Evolutionary conservation across 257 asterid species (phyloP), one percentile per base, ranked within the genome.

Genomic region (Nicotiana noctiflora): DNA sequence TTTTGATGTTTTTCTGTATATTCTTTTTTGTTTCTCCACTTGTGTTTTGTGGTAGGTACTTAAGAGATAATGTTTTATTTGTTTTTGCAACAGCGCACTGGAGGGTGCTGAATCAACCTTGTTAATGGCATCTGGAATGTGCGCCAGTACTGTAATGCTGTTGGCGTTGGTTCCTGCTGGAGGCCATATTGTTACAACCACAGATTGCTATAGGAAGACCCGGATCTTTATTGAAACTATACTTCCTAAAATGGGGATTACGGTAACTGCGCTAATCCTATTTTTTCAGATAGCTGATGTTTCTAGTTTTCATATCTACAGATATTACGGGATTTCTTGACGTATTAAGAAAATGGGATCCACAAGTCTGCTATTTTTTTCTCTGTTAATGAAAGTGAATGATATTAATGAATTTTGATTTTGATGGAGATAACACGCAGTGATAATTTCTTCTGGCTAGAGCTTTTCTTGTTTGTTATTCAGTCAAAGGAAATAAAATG

Each of bases 41-140:
- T 25, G 11, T 40, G 11, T 19, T 56, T 15, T 18, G 53, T 6
- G 44, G 8, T 29, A 37, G 37, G 19, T 66, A 29, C 19, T 21
- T 75, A 21, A 25, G 34, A 15, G 31, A n/a, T 55, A 81, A 80
- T 34, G 6, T 74, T 2, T 70, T 76, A 60, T 65, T 79, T 79
- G 82, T 82, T 27, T 80, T 62, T 79, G 46, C 59, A 82, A 86
- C 90, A 94, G 98, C 87, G 98, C 98, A 27, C 93, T 94, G 84
- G 98, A 94, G 88, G 98, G 98, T 60, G 96, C 98, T 84, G 97
- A 92, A 80, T 84, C 97, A 80, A 94, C 98, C 81, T 82, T 94
- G 81, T 40, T 94, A 79, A 31, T 90, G 90, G 95, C 98, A 72
- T 94, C 98, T 85, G 98, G 98, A 85, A 94, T 94, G 98, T 93